Conservation (phyloP, 192 early-diverging fungal genomes). For the Dispira simplex region DNA sequence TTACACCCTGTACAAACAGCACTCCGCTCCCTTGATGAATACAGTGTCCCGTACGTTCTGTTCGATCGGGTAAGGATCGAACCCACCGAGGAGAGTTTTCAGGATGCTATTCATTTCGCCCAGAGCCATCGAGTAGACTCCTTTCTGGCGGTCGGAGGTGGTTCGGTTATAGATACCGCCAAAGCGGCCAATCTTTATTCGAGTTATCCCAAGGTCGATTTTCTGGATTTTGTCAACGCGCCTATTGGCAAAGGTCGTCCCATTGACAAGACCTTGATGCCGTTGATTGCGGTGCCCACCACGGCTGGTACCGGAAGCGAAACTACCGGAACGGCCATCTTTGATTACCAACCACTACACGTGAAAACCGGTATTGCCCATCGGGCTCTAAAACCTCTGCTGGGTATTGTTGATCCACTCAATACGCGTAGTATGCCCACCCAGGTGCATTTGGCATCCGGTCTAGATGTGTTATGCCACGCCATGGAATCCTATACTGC, state of each 20-base stretch:
- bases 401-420: slow-evolving; percentile 78
- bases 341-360: slow-evolving; percentile 66
- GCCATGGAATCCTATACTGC: slow-evolving; percentile 87
- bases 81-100: slow-evolving; percentile 69
- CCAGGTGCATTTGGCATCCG: slow-evolving; percentile 71
- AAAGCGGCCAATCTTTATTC: slow-evolving; percentile 85
- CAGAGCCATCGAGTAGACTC: slow-evolving; percentile 59
- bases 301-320: slow-evolving; percentile 70
- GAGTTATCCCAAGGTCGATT: slow-evolving; percentile 61
- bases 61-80: slow-evolving; percentile 70
- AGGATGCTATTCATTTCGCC: slow-evolving; percentile 67
- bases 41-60: slow-evolving; percentile 49
- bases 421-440: slow-evolving; percentile 78
- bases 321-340: slow-evolving; percentile 87
- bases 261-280: slow-evolving; percentile 52
- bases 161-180: slow-evolving; percentile 79
- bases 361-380: slow-evolving; percentile 86
- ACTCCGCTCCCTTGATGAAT: slow-evolving; percentile 52
- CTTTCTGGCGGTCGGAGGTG: slow-evolving; percentile 83
- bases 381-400: slow-evolving; percentile 64
- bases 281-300: slow-evolving; percentile 61
- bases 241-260: slow-evolving; percentile 77
- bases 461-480: slow-evolving; percentile 83
- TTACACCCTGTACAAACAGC: slow-evolving; percentile 61
- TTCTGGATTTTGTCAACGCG: slow-evolving; percentile 85